These are phyloP conservation scores for Serendipita indica DNA, from an alignment of 768 basidiomycete genomes.

Conservation along the genomic window DNA sequence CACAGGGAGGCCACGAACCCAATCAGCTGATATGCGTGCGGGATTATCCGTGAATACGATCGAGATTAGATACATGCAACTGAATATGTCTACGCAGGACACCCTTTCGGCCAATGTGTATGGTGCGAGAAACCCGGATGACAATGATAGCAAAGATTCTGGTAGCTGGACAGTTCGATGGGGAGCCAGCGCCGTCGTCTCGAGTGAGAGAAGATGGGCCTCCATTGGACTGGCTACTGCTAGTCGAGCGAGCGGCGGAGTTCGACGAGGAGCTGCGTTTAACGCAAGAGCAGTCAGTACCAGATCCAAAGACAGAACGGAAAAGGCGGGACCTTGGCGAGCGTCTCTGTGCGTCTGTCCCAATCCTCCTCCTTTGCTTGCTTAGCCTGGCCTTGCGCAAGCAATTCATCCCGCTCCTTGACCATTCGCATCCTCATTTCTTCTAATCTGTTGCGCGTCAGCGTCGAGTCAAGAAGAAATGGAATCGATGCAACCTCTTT, in stretches of 20 bases:
- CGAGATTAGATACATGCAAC: too few species aligned
- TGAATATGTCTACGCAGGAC: too few species aligned
- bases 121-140: too few species aligned
- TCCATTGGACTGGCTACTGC: too few species aligned
- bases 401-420: slow-evolving; percentile 58
- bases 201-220: too few species aligned
- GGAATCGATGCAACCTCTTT: slow-evolving; percentile 43
- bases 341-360: slow-evolving; percentile 5
- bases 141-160: too few species aligned
- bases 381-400: slow-evolving; percentile 69
- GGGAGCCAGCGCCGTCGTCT: too few species aligned
- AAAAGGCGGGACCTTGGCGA: not conserved
- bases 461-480: not conserved
- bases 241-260: slow-evolving; percentile 7
- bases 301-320: not conserved
- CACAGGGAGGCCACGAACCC: too few species aligned
- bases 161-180: too few species aligned
- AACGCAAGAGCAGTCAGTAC: not conserved
- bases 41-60: too few species aligned
- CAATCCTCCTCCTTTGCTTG: slow-evolving; percentile 43
- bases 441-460: slow-evolving; percentile 40
- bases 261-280: not conserved
- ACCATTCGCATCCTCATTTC: slow-evolving; percentile 51
- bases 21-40: too few species aligned
- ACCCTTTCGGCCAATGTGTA: too few species aligned